Conservation (phyloP, 192 early-diverging fungal species). For the Coemansia sp. region DNA sequence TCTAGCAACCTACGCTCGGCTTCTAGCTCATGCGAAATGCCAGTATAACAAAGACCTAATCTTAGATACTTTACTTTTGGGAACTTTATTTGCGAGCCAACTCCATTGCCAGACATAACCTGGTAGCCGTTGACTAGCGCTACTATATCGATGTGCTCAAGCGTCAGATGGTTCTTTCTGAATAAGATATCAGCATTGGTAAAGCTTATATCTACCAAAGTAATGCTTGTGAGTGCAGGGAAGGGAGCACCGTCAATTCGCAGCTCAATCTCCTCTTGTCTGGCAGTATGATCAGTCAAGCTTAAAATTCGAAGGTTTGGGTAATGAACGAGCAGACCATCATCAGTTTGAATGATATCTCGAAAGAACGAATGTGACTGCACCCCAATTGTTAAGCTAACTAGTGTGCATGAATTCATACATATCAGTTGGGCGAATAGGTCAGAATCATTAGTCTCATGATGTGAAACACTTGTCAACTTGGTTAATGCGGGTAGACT, state of each 20-base stretch:
- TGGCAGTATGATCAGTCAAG: neutral
- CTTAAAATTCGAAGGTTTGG: neutral
- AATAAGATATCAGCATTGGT: neutral
- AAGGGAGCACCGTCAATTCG: neutral
- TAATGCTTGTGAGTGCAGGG: neutral
- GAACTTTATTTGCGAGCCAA: neutral
- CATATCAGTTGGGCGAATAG: neutral
- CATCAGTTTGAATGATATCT: neutral
- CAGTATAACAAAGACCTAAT: neutral
- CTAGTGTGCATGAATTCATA: neutral
- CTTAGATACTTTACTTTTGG: neutral
- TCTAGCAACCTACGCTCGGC: neutral
- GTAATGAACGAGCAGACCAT: neutral
- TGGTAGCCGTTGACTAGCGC: neutral
- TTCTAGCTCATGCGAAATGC: neutral
- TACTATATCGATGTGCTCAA: neutral
- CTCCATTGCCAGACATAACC: neutral
- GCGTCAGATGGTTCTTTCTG: neutral
- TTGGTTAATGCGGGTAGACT: neutral
- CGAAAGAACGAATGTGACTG: neutral
- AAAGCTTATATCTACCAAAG: neutral
- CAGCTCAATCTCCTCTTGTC: neutral
- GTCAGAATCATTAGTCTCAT: neutral
- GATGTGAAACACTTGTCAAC: neutral
- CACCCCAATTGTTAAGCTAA: neutral